These are phyloP conservation scores for Podaxis mareebaensis DNA, from an alignment of 768 basidiomycete species.

Conservation along the genomic window DNA sequence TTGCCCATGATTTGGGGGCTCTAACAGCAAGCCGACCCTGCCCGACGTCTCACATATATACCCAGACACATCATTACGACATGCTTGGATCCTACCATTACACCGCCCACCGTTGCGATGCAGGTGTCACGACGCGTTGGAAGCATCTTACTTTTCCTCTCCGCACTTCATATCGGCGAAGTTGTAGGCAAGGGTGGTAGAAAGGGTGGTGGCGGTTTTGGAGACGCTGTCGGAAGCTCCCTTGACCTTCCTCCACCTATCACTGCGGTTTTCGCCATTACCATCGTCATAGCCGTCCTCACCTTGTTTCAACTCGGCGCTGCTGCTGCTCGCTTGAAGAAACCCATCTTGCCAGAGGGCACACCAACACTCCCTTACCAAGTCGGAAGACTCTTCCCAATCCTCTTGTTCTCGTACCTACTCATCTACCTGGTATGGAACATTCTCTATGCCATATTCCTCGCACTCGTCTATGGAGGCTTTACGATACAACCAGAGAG, in stretches of 20 bases:
- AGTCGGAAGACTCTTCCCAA: constrained; percentile 10
- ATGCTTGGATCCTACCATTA: background rate
- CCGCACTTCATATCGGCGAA: background rate
- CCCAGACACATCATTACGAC: background rate
- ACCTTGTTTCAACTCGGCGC: background rate
- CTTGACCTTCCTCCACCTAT: constrained; percentile 2
- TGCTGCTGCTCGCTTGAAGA: constrained; percentile 1
- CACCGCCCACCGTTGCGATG: background rate
- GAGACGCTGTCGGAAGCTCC: background rate
- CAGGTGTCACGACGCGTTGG: background rate
- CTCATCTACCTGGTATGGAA: constrained; percentile 1
- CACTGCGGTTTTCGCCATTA: constrained; percentile 3
- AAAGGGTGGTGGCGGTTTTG: background rate
- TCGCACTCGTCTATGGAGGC: background rate
- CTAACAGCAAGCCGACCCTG: background rate
- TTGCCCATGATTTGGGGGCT: background rate
- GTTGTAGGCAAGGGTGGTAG: background rate
- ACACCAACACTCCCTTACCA: constrained; percentile 2
- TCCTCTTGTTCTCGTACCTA: background rate
- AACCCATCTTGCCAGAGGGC: background rate
- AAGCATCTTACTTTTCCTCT: background rate
- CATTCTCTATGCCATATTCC: constrained; percentile 6
- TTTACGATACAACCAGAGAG: background rate
- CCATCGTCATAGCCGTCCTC: constrained; percentile 1
- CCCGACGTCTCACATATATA: background rate